Conservation (phyloP, 805 yeast genomes). For the Sporopachydermia lactativora region DNA sequence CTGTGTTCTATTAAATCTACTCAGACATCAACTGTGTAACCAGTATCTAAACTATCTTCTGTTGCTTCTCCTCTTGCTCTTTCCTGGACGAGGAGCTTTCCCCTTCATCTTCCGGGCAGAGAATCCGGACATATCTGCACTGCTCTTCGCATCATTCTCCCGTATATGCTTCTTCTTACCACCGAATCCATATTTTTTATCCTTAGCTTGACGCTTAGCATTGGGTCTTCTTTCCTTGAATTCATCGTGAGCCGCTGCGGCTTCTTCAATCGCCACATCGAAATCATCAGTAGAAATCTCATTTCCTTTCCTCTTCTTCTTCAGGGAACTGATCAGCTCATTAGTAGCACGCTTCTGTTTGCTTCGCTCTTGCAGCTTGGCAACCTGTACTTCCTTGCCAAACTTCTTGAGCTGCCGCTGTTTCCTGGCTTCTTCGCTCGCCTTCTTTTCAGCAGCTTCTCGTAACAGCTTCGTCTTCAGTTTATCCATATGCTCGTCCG, state of each 20-base stretch:
- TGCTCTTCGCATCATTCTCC: slow-evolving; percentile 58
- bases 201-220: slow-evolving; percentile 54
- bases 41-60: slow-evolving; percentile 1
- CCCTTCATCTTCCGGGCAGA: slow-evolving; percentile 38
- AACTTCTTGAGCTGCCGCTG: slow-evolving; percentile 93
- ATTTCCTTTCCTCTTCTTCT: slow-evolving; percentile 71
- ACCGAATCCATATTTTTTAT: slow-evolving; percentile 62
- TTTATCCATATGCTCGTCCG: slow-evolving; percentile 96
- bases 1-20: too few relatives aligned
- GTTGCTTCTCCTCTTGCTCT: slow-evolving; percentile 28
- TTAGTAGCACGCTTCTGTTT: slow-evolving; percentile 83
- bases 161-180: slow-evolving; percentile 66
- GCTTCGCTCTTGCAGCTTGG: slow-evolving; percentile 85
- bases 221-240: slow-evolving; percentile 32
- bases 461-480: slow-evolving; percentile 66
- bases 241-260: slow-evolving; percentile 46
- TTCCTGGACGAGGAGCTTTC: slow-evolving; percentile 37
- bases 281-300: slow-evolving; percentile 66
- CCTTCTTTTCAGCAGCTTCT: slow-evolving; percentile 62
- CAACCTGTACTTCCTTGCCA: slow-evolving; percentile 94
- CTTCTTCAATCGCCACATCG: slow-evolving; percentile 87
- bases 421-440: slow-evolving; percentile 83
- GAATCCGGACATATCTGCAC: slow-evolving; percentile 53
- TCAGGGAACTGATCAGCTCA: slow-evolving; percentile 81
- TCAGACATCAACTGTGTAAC: too few relatives aligned